Evolutionary conservation across 805 yeast genomes (phyloP).

Genomic region (Wickerhamomyces bovis): DNA sequence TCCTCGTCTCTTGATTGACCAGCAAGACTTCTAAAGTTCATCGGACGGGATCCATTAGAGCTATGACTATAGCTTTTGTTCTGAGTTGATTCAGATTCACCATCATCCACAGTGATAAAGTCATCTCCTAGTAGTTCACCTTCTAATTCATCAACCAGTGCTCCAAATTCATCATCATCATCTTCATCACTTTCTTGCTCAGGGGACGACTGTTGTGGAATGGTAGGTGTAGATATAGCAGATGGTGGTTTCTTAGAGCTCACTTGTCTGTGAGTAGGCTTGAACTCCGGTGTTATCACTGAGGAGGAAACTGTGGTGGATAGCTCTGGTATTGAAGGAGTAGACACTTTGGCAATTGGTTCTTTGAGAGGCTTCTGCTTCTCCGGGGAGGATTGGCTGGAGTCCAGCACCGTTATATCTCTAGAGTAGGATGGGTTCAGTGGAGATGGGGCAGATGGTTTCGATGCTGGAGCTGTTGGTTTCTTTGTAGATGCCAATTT

Average conservation of each 20-base stretch:
- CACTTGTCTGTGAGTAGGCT: conserved; percentile 4
- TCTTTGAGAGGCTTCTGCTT: neutral
- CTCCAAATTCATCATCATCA: conserved; percentile 20
- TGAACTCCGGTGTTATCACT: neutral
- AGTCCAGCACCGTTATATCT: conserved; percentile 8
- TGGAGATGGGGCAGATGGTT: conserved; percentile 13
- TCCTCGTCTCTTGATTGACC: conserved; percentile 15
- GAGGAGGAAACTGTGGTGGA: neutral
- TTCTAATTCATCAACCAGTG: conserved; percentile 22
- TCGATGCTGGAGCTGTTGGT: conserved; percentile 2
- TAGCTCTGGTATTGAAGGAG: neutral
- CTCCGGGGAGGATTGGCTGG: conserved; percentile 22
- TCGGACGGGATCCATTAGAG: conserved; percentile 12
- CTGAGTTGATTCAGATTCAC: neutral
- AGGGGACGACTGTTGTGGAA: conserved; percentile 4
- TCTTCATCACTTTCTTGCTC: conserved; percentile 7
- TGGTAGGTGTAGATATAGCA: conserved; percentile 12
- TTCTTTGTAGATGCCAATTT: conserved; percentile 7
- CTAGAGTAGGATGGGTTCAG: neutral
- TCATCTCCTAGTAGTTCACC: conserved; percentile 10
- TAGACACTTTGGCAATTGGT: neutral
- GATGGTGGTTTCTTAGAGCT: conserved; percentile 18
- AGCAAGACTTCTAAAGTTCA: conserved; percentile 21
- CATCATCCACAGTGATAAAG: conserved; percentile 11
- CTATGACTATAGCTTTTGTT: neutral